These are phyloP conservation scores for Elymus sibiricus DNA, from an alignment of 176 grass and related monocot species.

Conservation along the genomic window DNA sequence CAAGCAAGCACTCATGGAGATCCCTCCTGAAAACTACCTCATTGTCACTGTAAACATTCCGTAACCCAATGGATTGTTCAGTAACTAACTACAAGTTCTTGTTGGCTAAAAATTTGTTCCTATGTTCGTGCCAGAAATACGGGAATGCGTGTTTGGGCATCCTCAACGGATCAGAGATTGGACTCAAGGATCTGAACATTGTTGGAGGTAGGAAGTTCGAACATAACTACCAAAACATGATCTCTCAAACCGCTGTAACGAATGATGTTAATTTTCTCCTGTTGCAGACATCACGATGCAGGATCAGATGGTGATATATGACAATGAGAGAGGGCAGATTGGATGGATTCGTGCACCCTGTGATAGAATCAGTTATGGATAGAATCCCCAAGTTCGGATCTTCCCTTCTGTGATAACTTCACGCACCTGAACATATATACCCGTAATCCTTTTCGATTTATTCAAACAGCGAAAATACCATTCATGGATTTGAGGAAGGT, in stretches of 20 bases:
- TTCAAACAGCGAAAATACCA: slow-evolving; percentile 66
- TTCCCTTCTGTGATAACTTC: slow-evolving; percentile 74
- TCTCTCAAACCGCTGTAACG: not conserved
- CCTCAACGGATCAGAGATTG: slow-evolving; percentile 82
- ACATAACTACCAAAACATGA: not conserved
- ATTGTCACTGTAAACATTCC: slow-evolving; percentile 73
- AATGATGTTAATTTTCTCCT: not conserved
- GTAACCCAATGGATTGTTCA: not conserved
- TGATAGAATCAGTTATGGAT: too few relatives aligned
- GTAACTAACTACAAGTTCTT: not conserved
- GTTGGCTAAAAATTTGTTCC: slow-evolving; percentile 7
- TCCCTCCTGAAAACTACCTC: slow-evolving; percentile 93
- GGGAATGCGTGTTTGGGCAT: slow-evolving; percentile 95
- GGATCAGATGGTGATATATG: slow-evolving; percentile 93
- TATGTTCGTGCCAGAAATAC: slow-evolving; percentile 56
- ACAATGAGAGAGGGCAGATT: slow-evolving; percentile 87
- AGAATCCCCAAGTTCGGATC: slow-evolving; percentile 68
- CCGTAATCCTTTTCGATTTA: slow-evolving; percentile 64
- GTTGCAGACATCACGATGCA: slow-evolving; percentile 78
- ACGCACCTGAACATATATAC: slow-evolving; percentile 50
- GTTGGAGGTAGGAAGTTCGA: slow-evolving; percentile 65
- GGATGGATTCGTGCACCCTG: slow-evolving; percentile 87
- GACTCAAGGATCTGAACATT: slow-evolving; percentile 74
- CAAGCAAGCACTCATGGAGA: slow-evolving; percentile 60
- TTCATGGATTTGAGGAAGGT: slow-evolving; percentile 50